phyloP scores from a whole-genome alignment of 495 filamentous ascomycete genomes.

The Talaromyces trachyspermus region DNA sequence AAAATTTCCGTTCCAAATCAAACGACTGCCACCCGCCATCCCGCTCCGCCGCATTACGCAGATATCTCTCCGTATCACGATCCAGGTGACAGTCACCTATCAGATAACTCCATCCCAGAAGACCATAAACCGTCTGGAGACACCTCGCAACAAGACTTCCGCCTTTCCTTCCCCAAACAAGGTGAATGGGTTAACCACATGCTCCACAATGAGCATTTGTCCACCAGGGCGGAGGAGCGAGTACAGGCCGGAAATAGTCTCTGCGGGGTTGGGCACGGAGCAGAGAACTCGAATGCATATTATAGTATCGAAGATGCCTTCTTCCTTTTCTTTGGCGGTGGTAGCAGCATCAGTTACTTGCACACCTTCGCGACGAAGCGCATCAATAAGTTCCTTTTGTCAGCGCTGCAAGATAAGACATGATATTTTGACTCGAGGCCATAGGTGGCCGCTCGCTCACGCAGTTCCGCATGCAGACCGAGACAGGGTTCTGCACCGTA shows the following conservation, averaged over 20 bases:
- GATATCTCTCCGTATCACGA: slow-evolving; percentile 45
- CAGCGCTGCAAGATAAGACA: slow-evolving; percentile 55
- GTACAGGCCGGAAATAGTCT: slow-evolving; percentile 53
- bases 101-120: slow-evolving; percentile 36
- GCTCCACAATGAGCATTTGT: slow-evolving; percentile 62
- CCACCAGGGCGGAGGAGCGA: slow-evolving; percentile 58
- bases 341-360: slow-evolving; percentile 5
- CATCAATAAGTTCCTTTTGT: slow-evolving; percentile 35
- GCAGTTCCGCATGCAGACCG: slow-evolving; percentile 45
- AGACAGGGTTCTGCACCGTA: slow-evolving; percentile 64
- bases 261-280: slow-evolving; percentile 56
- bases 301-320: slow-evolving; percentile 58
- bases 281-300: slow-evolving; percentile 66
- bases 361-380: slow-evolving; percentile 35
- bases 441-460: slow-evolving; percentile 32
- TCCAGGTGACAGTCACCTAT: slow-evolving; percentile 54
- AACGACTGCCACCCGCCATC: slow-evolving; percentile 50
- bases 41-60: slow-evolving; percentile 34
- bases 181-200: slow-evolving; percentile 45
- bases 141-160: slow-evolving; percentile 43
- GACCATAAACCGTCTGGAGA: slow-evolving; percentile 24
- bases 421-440: slow-evolving; percentile 55
- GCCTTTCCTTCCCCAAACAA: slow-evolving; percentile 31
- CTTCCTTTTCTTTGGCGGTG: slow-evolving; percentile 9
- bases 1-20: slow-evolving; percentile 42